Evolutionary conservation across 2,329 filamentous ascomycete genomes (phyloP), one percentile per base, ranked within the genome.

Genomic region (Hymenoscyphus occultus): DNA sequence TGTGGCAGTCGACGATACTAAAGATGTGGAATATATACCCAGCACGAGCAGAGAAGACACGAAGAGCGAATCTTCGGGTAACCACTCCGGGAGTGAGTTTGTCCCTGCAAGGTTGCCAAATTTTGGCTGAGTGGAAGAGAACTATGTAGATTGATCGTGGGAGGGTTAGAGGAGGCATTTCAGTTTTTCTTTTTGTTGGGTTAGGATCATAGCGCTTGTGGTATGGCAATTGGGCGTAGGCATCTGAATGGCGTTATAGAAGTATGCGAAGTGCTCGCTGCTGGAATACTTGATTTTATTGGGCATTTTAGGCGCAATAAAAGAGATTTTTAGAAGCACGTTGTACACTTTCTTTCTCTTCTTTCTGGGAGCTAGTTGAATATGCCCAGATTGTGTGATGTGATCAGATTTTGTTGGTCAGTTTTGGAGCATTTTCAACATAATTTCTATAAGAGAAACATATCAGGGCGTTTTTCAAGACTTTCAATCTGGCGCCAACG

Each of bases 91-190:
- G 22, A 69, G 74, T 22, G 76, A 76, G 1, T 88, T 88, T 69
- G 78, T 88, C 28, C 85, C 86, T 3, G 86, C 86, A 42, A 79
- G 85, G 65, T 74, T 89, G 65, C 86, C 86, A 45, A 80, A 80
- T 85, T 88, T 76, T 77, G 77, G 68, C 54, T 75, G 59, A 72
- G 10, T 10, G 22, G 12, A n/a, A 19, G 35, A 54, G 48, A 19
- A 19, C 19, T 19, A 19, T n/a, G n/a, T n/a, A 2, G 45, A 19
- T 54, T 19, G 48, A 54, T 54, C 22, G 22, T 54, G 13, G 48
- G 48, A 28, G n/a, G n/a, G 35, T 35, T 7, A 35, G 4, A 35
- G 35, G 9, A 35, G 6, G 48, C 10, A 54, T 28, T 54, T 54
- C 48, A 54, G 9, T 54, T 28, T 54, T 54, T 54, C 35, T 10